Evolutionary conservation across 2,329 filamentous ascomycete species (phyloP).

Genomic region (Fusarium tjaetaba): DNA sequence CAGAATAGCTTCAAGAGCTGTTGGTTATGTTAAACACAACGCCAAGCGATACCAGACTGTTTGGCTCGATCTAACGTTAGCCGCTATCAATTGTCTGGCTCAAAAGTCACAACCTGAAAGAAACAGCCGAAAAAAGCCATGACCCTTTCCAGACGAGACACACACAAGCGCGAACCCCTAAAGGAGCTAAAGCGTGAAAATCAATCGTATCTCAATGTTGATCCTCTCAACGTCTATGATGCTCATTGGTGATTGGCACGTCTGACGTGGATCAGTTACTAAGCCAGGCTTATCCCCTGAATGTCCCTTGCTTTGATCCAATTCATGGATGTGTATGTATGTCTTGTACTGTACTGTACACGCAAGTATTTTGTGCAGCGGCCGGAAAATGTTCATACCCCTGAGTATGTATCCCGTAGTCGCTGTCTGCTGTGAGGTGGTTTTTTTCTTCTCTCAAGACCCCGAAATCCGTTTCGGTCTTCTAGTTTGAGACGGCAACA

Average conservation of each 20-base stretch:
- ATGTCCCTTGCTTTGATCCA: conserved; percentile 32
- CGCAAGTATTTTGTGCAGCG: conserved; percentile 33
- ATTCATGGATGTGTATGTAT: conserved; percentile 3
- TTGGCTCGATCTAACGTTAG: conserved; percentile 1
- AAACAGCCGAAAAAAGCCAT: conserved; percentile 26
- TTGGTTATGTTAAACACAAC: conserved; percentile 1
- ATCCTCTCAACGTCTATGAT: conserved; percentile 28
- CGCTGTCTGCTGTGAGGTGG: not conserved
- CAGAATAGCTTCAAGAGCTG: not conserved
- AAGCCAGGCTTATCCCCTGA: conserved; percentile 24
- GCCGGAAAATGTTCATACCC: conserved; percentile 12
- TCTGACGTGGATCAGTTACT: conserved; percentile 21
- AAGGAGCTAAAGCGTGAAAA: conserved; percentile 36
- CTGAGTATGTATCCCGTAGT: conserved; percentile 4
- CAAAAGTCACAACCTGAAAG: conserved; percentile 3
- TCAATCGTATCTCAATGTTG: conserved; percentile 39
- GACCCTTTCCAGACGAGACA: conserved; percentile 28
- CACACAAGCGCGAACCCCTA: conserved; percentile 28
- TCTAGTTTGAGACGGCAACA: conserved; percentile 14
- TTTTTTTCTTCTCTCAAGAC: conserved; percentile 6
- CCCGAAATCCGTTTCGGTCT: conserved; percentile 31
- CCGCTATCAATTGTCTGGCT: conserved; percentile 16
- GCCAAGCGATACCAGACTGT: conserved; percentile 12
- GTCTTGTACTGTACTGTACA: conserved; percentile 10
- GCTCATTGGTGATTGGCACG: conserved; percentile 24